phyloP scores from a whole-genome alignment of 2,329 filamentous ascomycete species.

The Pezicula neosporulosa region DNA sequence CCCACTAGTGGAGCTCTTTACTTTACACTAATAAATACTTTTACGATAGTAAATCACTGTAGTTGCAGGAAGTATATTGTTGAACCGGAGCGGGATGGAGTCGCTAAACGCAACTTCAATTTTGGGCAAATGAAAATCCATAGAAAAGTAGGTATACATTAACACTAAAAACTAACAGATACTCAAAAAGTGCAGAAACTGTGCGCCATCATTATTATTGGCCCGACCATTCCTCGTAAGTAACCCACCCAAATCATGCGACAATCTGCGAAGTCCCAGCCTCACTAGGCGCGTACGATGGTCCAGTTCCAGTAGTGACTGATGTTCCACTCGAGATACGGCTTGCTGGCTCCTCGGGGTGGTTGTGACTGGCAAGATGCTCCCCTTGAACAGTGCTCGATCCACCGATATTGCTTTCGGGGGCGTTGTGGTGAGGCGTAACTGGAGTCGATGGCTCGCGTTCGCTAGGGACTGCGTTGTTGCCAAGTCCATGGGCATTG shows the following conservation, averaged over 20 bases:
- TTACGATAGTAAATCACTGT: no score
- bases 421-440: neutral
- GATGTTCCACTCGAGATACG: constrained; percentile 20
- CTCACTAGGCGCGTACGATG: constrained; percentile 14
- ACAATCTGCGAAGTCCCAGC: constrained; percentile 7
- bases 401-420: neutral
- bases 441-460: neutral
- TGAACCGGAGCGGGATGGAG: no score
- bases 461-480: constrained; percentile 3
- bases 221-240: neutral
- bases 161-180: no score
- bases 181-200: no score
- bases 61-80: no score
- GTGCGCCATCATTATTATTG: no score
- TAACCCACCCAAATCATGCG: neutral
- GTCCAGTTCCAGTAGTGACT: constrained; percentile 11
- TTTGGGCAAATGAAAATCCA: no score
- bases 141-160: no score
- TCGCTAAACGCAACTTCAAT: no score
- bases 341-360: constrained; percentile 11
- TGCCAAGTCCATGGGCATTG: constrained; percentile 10
- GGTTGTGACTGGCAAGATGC: constrained; percentile 2
- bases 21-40: no score
- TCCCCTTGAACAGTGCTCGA: constrained; percentile 5
- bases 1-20: no score